Conservation (phyloP, 257 asterid genomes). For the Handroanthus guayacan region DNA sequence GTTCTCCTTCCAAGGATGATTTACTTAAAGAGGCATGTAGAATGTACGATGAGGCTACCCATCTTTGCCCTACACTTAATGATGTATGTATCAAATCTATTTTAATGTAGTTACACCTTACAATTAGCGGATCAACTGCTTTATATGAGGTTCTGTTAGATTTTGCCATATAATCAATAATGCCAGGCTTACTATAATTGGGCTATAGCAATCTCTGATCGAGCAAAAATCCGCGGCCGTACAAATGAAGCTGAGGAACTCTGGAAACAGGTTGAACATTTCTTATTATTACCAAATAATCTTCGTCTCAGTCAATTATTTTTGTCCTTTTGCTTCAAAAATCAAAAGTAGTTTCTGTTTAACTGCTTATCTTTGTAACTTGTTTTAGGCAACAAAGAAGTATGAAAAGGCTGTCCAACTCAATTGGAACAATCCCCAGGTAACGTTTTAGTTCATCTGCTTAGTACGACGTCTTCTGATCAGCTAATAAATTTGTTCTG, state of each 20-base stretch:
- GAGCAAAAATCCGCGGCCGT: conserved; percentile 79
- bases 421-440: conserved; percentile 99
- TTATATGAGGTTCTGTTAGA: background rate
- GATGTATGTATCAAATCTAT: conserved; percentile 55
- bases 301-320: background rate
- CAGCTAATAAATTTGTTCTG: conserved; percentile 17
- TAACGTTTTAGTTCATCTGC: conserved; percentile 40
- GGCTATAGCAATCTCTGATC: conserved; percentile 61
- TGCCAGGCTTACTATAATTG: conserved; percentile 45
- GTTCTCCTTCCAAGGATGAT: conserved; percentile 69
- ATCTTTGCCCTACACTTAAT: conserved; percentile 69
- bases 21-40: conserved; percentile 75
- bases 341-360: background rate
- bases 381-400: conserved; percentile 83
- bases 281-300: background rate
- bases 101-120: background rate
- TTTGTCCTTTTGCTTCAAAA: background rate
- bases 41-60: conserved; percentile 69
- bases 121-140: too few relatives aligned
- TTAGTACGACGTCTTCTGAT: conserved; percentile 15
- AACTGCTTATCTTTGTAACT: conserved; percentile 25
- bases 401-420: conserved; percentile 97
- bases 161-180: background rate
- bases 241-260: conserved; percentile 80
- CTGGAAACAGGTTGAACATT: conserved; percentile 56